Conservation (phyloP, 768 basidiomycete species). For the Boletales sp. region DNA sequence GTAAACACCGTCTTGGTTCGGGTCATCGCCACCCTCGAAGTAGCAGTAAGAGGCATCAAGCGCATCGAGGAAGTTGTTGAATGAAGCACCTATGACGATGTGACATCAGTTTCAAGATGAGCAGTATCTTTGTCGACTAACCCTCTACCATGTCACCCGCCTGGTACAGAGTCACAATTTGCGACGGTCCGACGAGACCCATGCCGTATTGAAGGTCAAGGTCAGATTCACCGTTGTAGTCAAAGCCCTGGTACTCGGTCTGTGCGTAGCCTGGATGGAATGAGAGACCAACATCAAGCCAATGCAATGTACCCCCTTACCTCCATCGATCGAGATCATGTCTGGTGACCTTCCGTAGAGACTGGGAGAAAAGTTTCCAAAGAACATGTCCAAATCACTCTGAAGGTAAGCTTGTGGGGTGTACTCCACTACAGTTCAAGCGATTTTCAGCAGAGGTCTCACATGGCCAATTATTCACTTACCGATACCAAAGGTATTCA, state of each 20-base stretch:
- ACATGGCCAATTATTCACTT: not conserved
- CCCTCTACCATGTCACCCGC: constrained; percentile 28
- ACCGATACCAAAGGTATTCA: constrained; percentile 31
- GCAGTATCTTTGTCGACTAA: not conserved
- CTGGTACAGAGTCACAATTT: constrained; percentile 30
- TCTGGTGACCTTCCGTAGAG: constrained; percentile 23
- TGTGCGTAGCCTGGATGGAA: constrained; percentile 23
- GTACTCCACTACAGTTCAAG: constrained; percentile 25
- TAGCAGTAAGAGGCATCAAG: constrained; percentile 33
- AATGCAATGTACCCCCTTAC: constrained; percentile 1
- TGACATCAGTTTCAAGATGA: not conserved
- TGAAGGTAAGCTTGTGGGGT: constrained; percentile 31
- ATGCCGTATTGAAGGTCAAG: constrained; percentile 33
- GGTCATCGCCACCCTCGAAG: constrained; percentile 34
- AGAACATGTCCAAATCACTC: constrained; percentile 29
- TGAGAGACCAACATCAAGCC: not conserved
- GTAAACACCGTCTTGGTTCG: constrained; percentile 23
- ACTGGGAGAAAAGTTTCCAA: constrained; percentile 23
- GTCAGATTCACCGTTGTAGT: constrained; percentile 29
- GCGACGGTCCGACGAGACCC: constrained; percentile 21
- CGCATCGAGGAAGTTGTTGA: constrained; percentile 35
- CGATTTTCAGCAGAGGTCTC: not conserved
- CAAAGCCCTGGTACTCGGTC: constrained; percentile 20
- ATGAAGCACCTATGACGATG: constrained; percentile 20
- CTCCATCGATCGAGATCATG: constrained; percentile 33